Evolutionary conservation across 148 eudicot genomes (phyloP).

Genomic region (Fagopyrum esculentum): DNA sequence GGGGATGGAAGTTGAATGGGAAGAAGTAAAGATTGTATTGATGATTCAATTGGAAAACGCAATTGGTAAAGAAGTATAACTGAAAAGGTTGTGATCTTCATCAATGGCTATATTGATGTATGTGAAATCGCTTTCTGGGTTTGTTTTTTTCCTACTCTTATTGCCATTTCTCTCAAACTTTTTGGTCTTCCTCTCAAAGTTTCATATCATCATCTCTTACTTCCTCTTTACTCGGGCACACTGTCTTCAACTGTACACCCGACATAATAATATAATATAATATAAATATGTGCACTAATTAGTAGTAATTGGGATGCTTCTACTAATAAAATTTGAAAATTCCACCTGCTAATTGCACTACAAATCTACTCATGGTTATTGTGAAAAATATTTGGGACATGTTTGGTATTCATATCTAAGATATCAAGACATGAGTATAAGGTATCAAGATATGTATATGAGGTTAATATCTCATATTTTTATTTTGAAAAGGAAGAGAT

Average conservation of each 20-base stretch:
- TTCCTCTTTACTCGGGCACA: conserved; percentile 9
- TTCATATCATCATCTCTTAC: neutral
- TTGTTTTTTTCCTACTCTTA: neutral
- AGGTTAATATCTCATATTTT: too few species aligned
- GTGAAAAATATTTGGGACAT: too few species aligned
- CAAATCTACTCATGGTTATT: too few species aligned
- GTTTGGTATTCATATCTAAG: too few species aligned
- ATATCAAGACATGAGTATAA: too few species aligned
- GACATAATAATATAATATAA: neutral
- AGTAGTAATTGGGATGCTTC: neutral
- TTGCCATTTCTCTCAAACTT: conserved; percentile 2
- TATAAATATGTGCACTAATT: neutral
- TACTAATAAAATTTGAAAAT: neutral
- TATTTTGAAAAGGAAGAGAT: too few species aligned
- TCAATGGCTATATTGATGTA: neutral
- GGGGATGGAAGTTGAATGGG: neutral
- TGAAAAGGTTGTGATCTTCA: neutral
- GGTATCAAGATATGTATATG: too few species aligned
- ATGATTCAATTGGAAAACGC: neutral
- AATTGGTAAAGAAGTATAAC: neutral
- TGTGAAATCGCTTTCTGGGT: neutral
- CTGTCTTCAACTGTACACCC: conserved; percentile 10
- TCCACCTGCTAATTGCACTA: too few species aligned
- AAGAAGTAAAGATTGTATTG: neutral
- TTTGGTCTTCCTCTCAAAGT: neutral